Evolutionary conservation across 1,284 basidiomycete species (phyloP), one percentile per base, ranked within the genome.

Genomic region (Cryptococcus neoformans): DNA sequence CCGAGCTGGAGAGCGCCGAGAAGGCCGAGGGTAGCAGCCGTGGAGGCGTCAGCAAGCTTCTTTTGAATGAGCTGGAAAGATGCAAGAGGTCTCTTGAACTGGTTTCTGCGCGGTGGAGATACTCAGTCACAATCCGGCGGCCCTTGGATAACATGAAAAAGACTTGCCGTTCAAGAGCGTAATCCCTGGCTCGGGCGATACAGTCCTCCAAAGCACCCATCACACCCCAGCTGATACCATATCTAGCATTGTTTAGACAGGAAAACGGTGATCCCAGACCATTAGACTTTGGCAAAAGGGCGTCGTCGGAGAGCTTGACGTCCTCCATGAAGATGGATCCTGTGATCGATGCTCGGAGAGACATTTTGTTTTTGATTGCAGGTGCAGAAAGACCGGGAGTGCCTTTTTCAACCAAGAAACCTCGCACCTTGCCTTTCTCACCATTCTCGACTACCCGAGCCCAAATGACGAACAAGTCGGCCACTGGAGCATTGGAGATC

Each of bases 41-140:
- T 90, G 63, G 89, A 86, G 12, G 94, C 94, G 65, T 97, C 93
- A 1, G 89, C 92, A 16, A 99, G 83, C 79, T 98, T 99, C 84
- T 95, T 95, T 78, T 98, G 95, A 21, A 98, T 84, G 17, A 94
- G 85, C 77, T 99, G 94, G 85, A 96, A 99, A 3, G 88, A 90
- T 1, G 91, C 93, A 4, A 98, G 82, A 0, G 93, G 92, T 39
- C 89, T 85, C 40, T 85, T 81, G 80, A 98, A 98, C 77, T 98
- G 94, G 46, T 87, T 78, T 34, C 81, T 79, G 55, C 1, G n/a
- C 28, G 12, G 10, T 56, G 17, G 28, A 28, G 28, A 28, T 28
- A 28, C 28, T 39, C 21, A 52, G 17, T 7, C 28, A 47, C 7
- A 14, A 28, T 28, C 4, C 28, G 28, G 28, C 28, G 28, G 28